Evolutionary conservation across 208 protist genomes (phyloP).

Genomic region (Crithidia acanthocephali): DNA sequence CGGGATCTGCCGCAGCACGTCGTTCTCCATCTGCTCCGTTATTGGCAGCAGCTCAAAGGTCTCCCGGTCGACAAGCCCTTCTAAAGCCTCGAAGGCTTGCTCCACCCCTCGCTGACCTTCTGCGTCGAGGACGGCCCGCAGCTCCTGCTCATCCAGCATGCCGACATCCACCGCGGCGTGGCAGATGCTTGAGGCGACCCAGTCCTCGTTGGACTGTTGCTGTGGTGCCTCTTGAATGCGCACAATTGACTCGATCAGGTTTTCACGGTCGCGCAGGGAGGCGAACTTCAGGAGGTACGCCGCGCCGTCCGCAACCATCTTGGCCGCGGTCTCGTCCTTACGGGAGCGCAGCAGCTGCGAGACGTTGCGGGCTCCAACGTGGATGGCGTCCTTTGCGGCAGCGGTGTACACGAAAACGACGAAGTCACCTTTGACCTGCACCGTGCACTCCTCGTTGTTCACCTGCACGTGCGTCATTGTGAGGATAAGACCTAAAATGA

Average conservation of each 20-base stretch:
- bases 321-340: conserved; percentile 48
- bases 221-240: conserved; percentile 31
- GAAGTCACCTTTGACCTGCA: conserved; percentile 53
- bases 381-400: conserved; percentile 6
- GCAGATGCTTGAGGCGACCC: conserved; percentile 66
- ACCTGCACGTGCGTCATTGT: conserved; percentile 53
- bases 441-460: conserved; percentile 45
- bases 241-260: conserved; percentile 50
- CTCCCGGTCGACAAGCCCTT: conserved; percentile 69
- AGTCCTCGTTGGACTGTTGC: conserved; percentile 43
- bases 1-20: conserved; percentile 82
- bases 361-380: conserved; percentile 43
- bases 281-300: conserved; percentile 53
- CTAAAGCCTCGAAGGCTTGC: conserved; percentile 75
- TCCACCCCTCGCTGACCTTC: conserved; percentile 74
- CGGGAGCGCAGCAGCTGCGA: conserved; percentile 75
- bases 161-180: conserved; percentile 74
- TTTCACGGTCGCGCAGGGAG: conserved; percentile 41
- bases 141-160: conserved; percentile 46
- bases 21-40: conserved; percentile 83
- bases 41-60: conserved; percentile 73
- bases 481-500: conserved; percentile 22
- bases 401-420: conserved; percentile 35
- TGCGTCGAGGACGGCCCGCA: conserved; percentile 50
- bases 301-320: conserved; percentile 42